Evolutionary conservation across 2,329 filamentous ascomycete species (phyloP).

Genomic region (Aspergillus fructus): DNA sequence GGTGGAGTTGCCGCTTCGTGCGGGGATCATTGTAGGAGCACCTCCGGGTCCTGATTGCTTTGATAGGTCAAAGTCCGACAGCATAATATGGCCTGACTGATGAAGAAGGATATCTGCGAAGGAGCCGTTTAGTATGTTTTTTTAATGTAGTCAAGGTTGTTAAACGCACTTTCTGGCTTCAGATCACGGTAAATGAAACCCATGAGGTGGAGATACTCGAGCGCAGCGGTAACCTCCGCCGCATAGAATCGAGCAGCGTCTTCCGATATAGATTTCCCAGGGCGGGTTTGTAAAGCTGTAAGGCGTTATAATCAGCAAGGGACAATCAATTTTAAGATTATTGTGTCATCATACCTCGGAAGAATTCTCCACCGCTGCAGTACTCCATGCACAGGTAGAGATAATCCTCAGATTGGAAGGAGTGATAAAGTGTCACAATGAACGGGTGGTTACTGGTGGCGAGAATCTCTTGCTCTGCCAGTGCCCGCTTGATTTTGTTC

Average conservation of each 20-base stretch:
- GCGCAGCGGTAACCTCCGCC: constrained; percentile 90
- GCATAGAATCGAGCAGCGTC: constrained; percentile 97
- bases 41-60: constrained; percentile 96
- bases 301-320: constrained; percentile 8
- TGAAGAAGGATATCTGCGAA: constrained; percentile 88
- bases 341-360: constrained; percentile 57
- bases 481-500: constrained; percentile 98
- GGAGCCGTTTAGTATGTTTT: constrained; percentile 36
- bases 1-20: constrained; percentile 81
- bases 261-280: constrained; percentile 95
- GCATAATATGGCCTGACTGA: constrained; percentile 99
- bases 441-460: constrained; percentile 99
- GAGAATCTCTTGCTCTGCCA: constrained; percentile 96
- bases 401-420: constrained; percentile 98
- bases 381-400: constrained; percentile 99
- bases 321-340: neutral
- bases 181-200: constrained; percentile 98
- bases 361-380: constrained; percentile 98
- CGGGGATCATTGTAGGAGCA: constrained; percentile 96
- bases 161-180: constrained; percentile 84
- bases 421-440: constrained; percentile 97
- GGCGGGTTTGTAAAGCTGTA: constrained; percentile 82
- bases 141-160: neutral
- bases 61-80: constrained; percentile 96
- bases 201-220: constrained; percentile 98